Base-by-base conservation (phyloP, 371 early-diverging fungal species). In the Rozella allomycis region DNA sequence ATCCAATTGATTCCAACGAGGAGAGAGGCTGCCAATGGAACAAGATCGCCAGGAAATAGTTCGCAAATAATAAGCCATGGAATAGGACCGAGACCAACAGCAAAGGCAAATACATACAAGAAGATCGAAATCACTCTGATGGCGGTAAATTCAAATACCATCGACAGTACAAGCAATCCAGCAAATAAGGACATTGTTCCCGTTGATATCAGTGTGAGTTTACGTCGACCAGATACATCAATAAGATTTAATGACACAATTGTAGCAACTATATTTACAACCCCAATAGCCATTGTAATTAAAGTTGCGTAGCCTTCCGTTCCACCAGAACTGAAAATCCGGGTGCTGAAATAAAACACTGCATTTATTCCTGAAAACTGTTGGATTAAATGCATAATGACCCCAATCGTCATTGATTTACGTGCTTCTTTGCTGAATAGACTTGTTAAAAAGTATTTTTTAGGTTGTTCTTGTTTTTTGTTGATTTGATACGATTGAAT, bases 11-110 rank as follows among this genome's bases (percentile, higher is more conserved):
- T 20, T n/a, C 34, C 47, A 4, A 47, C 45, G 27, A 49, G 43
- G 3, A 57, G 16, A 4, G 49, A 48, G 5, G 43, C 31, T 0
- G 54, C 51, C 4, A 47, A 22, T 9, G 43, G 40, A 10, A 49
- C 25, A 2, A 49, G 52, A 28, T 39, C 37, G 1, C 42, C 20
- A 4, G 58, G 58, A 4, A 57, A 33, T 2, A 57, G 33, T 34
- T 57, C 58, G 5, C 52, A 49, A 8, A 54, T 25, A 25, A 57
- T 53, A n/a, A 57, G 26, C 52, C 50, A 35, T n/a, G 50, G 38
- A 16, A 51, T 38, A n/a, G 41, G 31, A 25, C 46, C 38, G 5
- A 52, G 13, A 4, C 49, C 52, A 5, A 47, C 13, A 26, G 44
- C 38, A 30, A 38, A 55, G n/a, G 41, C 41, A 17, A 37, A 13